Evolutionary conservation across 148 eudicot species (phyloP), one percentile per base, ranked within the genome.

Genomic region (Selenicereus undatus): DNA sequence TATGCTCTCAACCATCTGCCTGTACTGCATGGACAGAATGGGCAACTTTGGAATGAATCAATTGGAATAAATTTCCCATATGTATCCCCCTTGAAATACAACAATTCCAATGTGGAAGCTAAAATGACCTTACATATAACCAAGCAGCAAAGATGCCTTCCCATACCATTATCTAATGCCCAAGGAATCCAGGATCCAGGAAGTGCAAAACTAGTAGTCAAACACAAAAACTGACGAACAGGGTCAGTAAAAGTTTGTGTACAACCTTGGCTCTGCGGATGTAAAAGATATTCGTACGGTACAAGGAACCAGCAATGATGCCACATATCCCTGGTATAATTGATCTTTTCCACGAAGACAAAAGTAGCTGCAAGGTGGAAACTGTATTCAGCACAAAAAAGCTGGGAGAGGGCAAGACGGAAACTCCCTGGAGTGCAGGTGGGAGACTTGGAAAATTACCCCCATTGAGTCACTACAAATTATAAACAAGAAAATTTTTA

Each of bases 271-370:
- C 79, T 80, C 83, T 92, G 82, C 98, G 98, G 83, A 95, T 80
- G 82, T 87, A 89, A 72, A 89, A 82, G 78, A 92, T 73, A 80
- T 95, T 93, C 86, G 86, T 80, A 68, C 97, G 98, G 80, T 95
- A 95, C 9, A 93, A 83, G 66, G 88, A 83, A 77, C 99, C 99
- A 79, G 93, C 97, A 75, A 92, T 86, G 77, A 95, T 89, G 81
- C 99, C 99, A 30, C 99, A 95, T 64, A 95, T 81, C 75, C 99
- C 97, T 7, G 97, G 99, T 65, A 93, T 50, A 81, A 92, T 71
- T 24, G 98, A 93, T 89, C 93, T 89, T 90, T 90, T 95, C 99
- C 99, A 95, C 60, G 97, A 93, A 71, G 98, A 95, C 60, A 92
- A 76, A 84, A 95, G 90, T 81, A 95, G 90, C 98, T 93, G 91